Base-by-base conservation (phyloP, 2,329 filamentous ascomycete genomes). In the Cephalotrichum gorgonifer region DNA sequence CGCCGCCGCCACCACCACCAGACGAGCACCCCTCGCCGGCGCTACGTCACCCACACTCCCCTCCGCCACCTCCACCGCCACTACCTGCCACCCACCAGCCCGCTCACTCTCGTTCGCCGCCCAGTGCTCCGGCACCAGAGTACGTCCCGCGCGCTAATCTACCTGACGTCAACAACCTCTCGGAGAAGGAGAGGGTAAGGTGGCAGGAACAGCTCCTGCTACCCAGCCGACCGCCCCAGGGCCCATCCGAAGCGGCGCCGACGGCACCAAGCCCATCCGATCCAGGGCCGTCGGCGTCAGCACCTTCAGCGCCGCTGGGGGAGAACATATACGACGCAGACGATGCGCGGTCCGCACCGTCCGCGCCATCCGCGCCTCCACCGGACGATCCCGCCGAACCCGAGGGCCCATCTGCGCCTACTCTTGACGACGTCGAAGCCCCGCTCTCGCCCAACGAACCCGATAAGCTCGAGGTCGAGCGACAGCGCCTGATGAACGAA, bases 171-270 rank as follows among this genome's bases (percentile, higher is more conserved):
- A 76, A 77, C 52, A 74, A 70, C 4, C 68, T 89, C 28, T 81
- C 84, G 12, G 93, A 97, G 54, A 96, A 96, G 64, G 84, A 94
- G 52, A 81, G 83, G 44, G 68, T 93, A 51, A 79, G 83, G 43
- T 79, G 79, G 51, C 88, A 88, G 38, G 90, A 96, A 66, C 78
- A 84, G 55, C 78, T 83, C 43, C 69, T 96, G 5, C 66, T 96
- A 22, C 91, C 91, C 2, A 95, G 89, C 59, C 82, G 83, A 57
- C 90, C 85, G 12, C 71, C 52, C 8, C 56, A 47, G 54, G 60
- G 50, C 47, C 62, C 50, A 63, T 77, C 76, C 6, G 65, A 26
- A 25, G 57, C 47, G 54, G 60, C 50, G 46, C 63, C 50, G 63
- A 77, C 76, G 6, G 65, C 57, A 2, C 54, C 59, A 22, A 52